phyloP scores from a whole-genome alignment of 1,284 basidiomycete genomes.

The Ustilago shanxiensis region DNA sequence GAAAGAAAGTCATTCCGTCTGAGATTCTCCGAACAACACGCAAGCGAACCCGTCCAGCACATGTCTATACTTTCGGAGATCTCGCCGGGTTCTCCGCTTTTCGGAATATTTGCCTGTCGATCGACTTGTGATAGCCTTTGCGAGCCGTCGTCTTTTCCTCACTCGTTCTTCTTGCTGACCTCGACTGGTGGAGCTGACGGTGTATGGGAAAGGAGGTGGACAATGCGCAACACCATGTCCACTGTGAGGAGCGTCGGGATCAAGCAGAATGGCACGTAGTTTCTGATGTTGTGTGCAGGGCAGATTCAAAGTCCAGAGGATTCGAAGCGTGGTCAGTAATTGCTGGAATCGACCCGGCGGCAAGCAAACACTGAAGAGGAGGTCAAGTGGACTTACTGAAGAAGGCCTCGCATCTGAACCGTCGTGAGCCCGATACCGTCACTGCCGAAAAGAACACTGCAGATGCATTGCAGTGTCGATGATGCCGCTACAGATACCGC shows the following conservation, averaged over 20 bases:
- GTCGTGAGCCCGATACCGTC: conserved; percentile 27
- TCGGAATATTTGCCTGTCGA: neutral
- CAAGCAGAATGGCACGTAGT: conserved; percentile 47
- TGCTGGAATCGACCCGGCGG: neutral
- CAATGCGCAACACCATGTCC: conserved; percentile 43
- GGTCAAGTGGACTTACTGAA: conserved; percentile 35
- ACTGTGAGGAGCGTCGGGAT: conserved; percentile 38
- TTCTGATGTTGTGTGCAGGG: conserved; percentile 11
- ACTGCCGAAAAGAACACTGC: conserved; percentile 36
- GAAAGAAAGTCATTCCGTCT: neutral
- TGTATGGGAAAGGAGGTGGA: conserved; percentile 8
- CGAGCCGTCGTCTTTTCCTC: neutral
- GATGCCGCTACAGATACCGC: conserved; percentile 36
- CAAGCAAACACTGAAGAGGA: neutral
- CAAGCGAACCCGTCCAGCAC: neutral
- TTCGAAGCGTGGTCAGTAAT: neutral
- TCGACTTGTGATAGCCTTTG: neutral
- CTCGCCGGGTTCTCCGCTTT: conserved; percentile 1
- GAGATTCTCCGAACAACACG: neutral
- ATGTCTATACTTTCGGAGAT: conserved; percentile 5
- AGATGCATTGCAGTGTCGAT: conserved; percentile 52
- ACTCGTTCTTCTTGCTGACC: conserved; percentile 9
- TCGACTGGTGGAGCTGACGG: neutral
- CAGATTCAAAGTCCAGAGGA: neutral
- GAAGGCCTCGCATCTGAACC: conserved; percentile 17